Evolutionary conservation across 192 early-diverging fungal genomes (phyloP), one percentile per base, ranked within the genome.

Genomic region (Coemansia sp.): DNA sequence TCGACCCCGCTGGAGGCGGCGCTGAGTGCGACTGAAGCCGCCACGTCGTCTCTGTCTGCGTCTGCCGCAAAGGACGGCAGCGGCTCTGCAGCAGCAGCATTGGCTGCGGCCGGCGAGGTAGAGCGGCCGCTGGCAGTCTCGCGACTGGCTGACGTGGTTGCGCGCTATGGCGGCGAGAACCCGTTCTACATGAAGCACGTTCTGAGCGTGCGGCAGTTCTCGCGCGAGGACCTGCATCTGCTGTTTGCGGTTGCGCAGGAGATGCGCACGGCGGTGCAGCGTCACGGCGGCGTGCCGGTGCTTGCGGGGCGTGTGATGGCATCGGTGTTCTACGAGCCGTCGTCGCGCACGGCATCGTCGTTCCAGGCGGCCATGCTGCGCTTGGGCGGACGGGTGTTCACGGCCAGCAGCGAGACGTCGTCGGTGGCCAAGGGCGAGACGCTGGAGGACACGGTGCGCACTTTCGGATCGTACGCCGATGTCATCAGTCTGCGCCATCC

Each of bases 401-500:
- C 85, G 13, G 93, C 95, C 59, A 92, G 91, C 77, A 87, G 87
- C 42, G 87, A 89, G 58, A 91, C 90, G 17, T 94, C 92, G 38
- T 97, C 95, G 46, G 88, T 97, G 41, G 88, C 91, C 67, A 99
- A 99, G 90, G 97, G 97, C 60, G 97, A 99, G 87, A 90, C 90
- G 20, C 74, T 98, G 42, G 90, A 91, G 12, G 97, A 99, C 76
- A 96, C 97, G 63, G 91, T 99, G 53, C 90, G 95, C 43, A 98
- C 96, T 7, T 86, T 99, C 20, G 91, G 87, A 3, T 91, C 91
- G 69, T 99, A 99, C 78, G 92, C 91, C 49, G 96, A 99, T 74
- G 63, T 93, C 48, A 93, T 99, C 65, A 87, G 94, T 4, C 87
- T 99, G 70, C 91, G 97, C 40, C 97, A 99, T 77, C 95, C 95